These are phyloP conservation scores for Striga hermonthica DNA, from an alignment of 305 asterid species.

Conservation along the genomic window DNA sequence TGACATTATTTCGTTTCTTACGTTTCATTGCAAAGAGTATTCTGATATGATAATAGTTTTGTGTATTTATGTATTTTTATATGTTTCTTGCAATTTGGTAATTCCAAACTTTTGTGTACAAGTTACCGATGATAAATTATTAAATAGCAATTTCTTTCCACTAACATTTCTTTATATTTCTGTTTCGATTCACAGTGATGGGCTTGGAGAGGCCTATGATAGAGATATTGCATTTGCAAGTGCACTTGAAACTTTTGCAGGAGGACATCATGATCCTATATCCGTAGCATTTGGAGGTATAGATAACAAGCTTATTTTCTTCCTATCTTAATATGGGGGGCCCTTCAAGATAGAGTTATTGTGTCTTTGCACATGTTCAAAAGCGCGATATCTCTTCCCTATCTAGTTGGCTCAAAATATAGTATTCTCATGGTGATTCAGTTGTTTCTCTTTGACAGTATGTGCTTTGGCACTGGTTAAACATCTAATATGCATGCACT, in stretches of 20 bases:
- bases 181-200: slow-evolving; percentile 63
- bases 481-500: slow-evolving; percentile 9
- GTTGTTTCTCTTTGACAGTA: slow-evolving; percentile 8
- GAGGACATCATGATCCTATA: slow-evolving; percentile 80
- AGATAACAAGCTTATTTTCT: slow-evolving; percentile 18
- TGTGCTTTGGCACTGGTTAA: slow-evolving; percentile 5
- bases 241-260: slow-evolving; percentile 84
- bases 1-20: not conserved
- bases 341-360: slow-evolving; percentile 4
- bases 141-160: slow-evolving; percentile 12
- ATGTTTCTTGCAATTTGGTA: not conserved
- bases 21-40: no score
- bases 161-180: slow-evolving; percentile 27
- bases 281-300: slow-evolving; percentile 87
- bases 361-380: slow-evolving; percentile 1
- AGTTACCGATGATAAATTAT: not conserved
- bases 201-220: slow-evolving; percentile 93
- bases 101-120: slow-evolving; percentile 17
- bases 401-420: no score
- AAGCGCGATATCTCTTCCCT: no score
- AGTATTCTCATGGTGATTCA: slow-evolving; percentile 4
- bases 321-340: slow-evolving; percentile 1
- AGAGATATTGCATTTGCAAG: slow-evolving; percentile 86
- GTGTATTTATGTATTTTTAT: not conserved
- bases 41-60: not conserved